Conservation (phyloP, 2,329 filamentous ascomycete genomes). For the Neonectria ditissima region DNA sequence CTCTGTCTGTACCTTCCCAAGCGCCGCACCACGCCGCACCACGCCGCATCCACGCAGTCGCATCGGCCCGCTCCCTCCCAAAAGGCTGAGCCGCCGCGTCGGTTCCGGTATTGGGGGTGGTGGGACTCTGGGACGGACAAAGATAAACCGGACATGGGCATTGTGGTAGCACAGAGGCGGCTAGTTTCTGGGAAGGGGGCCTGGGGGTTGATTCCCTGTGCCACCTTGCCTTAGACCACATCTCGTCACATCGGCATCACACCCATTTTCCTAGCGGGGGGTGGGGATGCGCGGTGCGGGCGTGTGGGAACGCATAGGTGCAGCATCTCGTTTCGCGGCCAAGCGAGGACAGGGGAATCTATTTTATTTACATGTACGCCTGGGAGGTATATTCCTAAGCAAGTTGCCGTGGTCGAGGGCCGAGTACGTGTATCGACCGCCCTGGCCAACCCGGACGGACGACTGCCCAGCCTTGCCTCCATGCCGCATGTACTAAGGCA, state of each 20-base stretch:
- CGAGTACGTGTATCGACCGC: background rate
- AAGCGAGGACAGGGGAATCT: background rate
- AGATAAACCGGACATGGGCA: constrained; percentile 3
- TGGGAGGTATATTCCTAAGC: background rate
- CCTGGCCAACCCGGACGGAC: background rate
- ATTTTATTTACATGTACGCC: constrained; percentile 2
- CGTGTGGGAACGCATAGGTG: background rate
- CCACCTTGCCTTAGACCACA: constrained; percentile 25
- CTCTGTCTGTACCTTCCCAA: too few species aligned
- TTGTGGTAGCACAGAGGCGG: constrained; percentile 22
- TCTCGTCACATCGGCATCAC: constrained; percentile 26
- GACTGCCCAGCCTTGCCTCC: background rate
- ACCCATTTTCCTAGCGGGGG: constrained; percentile 20
- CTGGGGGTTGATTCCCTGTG: constrained; percentile 10
- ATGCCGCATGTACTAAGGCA: constrained; percentile 1
- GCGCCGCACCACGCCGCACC: too few species aligned
- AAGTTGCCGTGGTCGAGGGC: background rate
- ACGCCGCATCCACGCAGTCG: background rate
- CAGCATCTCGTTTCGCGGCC: background rate
- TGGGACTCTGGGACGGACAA: constrained; percentile 11
- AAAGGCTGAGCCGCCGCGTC: constrained; percentile 10
- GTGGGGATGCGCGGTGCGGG: constrained; percentile 13
- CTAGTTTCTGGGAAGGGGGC: constrained; percentile 22
- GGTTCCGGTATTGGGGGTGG: constrained; percentile 28
- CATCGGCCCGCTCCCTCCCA: constrained; percentile 1